These are phyloP conservation scores for Naganishia vaughanmartiniae DNA, from an alignment of 768 basidiomycete genomes.

Conservation along the genomic window DNA sequence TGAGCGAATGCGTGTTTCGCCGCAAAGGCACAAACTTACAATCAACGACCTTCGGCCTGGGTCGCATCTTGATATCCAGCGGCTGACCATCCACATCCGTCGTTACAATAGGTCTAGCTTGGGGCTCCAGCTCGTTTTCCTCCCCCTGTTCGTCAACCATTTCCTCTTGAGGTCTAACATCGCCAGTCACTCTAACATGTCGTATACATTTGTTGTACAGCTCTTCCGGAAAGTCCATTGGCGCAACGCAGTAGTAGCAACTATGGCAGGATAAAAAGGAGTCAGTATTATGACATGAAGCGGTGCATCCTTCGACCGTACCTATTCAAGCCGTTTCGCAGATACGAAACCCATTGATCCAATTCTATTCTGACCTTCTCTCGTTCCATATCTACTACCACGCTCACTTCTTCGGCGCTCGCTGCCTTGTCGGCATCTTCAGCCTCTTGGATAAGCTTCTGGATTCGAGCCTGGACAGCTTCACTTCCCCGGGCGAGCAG, in stretches of 20 bases:
- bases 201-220: constrained; percentile 89
- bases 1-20: constrained; percentile 11
- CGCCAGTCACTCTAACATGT: constrained; percentile 58
- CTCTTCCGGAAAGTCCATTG: constrained; percentile 90
- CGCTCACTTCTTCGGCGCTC: not conserved
- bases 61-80: constrained; percentile 53
- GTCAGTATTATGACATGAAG: not conserved
- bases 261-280: constrained; percentile 63
- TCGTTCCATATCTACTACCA: constrained; percentile 58
- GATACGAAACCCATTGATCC: constrained; percentile 88
- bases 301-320: constrained; percentile 19
- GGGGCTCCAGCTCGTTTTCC: constrained; percentile 32
- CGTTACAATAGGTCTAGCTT: not conserved
- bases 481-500: constrained; percentile 31
- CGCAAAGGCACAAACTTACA: constrained; percentile 52
- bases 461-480: constrained; percentile 14
- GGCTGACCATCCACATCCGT: constrained; percentile 38
- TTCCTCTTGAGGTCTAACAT: constrained; percentile 28
- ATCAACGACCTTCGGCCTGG: constrained; percentile 52
- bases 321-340: constrained; percentile 67
- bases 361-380: constrained; percentile 71
- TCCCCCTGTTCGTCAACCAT: constrained; percentile 23
- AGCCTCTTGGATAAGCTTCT: constrained; percentile 53
- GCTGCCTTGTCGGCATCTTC: constrained; percentile 55
- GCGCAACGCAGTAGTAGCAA: constrained; percentile 96